Evolutionary conservation across 2,329 filamentous ascomycete genomes (phyloP).

Genomic region (Apiospora saccharicola): DNA sequence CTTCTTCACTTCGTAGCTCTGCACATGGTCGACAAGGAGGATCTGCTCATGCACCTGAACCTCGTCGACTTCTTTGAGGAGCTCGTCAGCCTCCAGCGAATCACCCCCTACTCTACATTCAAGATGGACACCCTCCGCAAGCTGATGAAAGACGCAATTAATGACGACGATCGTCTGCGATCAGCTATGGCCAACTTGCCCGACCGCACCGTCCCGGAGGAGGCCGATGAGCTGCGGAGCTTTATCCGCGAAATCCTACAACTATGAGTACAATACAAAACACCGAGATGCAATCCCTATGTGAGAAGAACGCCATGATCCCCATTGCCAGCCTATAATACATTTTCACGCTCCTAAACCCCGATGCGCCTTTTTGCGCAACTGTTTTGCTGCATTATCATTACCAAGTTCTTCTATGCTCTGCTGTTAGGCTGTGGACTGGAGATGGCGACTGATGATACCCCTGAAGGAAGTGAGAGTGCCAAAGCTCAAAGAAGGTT

Average conservation of each 20-base stretch:
- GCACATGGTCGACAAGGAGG: conserved; percentile 57
- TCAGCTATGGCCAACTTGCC: conserved; percentile 52
- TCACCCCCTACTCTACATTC: conserved; percentile 46
- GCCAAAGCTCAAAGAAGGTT: not conserved
- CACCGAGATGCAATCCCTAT: not conserved
- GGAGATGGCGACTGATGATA: not conserved
- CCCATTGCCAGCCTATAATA: not conserved
- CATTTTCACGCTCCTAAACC: not conserved
- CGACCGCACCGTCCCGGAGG: conserved; percentile 58
- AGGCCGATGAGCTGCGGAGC: conserved; percentile 53
- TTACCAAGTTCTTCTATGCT: not conserved
- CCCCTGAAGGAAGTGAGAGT: not conserved
- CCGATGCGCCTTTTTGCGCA: not conserved
- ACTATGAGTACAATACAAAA: conserved; percentile 33
- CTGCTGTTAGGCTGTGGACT: not conserved
- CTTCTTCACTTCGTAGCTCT: conserved; percentile 60
- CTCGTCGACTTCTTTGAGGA: conserved; percentile 22
- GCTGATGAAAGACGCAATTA: conserved; percentile 51
- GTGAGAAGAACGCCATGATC: not conserved
- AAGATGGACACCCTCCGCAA: conserved; percentile 47
- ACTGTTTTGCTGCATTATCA: not conserved
- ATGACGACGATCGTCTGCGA: conserved; percentile 48
- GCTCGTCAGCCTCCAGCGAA: conserved; percentile 53
- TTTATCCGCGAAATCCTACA: conserved; percentile 53
- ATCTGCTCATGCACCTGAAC: conserved; percentile 36